Percentiles rank a stretch among this genome's conserved stretches.
Conservation (phyloP, 768 basidiomycete species). For the Symmetrospora coprosmae region DNA sequence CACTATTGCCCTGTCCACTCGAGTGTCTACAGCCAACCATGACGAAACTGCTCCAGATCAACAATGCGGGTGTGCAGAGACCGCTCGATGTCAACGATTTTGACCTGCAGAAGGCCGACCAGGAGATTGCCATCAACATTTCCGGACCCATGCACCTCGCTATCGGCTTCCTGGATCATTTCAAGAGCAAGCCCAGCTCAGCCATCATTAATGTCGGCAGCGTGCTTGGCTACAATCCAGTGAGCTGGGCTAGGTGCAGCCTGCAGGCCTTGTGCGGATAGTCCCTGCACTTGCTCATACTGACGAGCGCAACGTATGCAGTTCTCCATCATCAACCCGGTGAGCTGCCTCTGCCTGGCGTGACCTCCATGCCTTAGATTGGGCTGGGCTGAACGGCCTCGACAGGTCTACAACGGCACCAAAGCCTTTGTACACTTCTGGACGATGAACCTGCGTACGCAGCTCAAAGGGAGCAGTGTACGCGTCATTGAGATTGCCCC, state of each 20-base stretch:
- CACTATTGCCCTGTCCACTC: too few species aligned
- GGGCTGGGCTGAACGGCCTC: neutral
- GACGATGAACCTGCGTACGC: conserved; percentile 9
- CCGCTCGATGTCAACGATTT: conserved; percentile 3
- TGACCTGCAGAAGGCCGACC: conserved; percentile 8
- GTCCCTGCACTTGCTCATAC: neutral
- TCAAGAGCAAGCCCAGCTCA: conserved; percentile 13
- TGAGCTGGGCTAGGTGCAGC: neutral
- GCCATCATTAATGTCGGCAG: conserved; percentile 8
- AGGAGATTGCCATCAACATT: conserved; percentile 3
- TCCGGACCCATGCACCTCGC: conserved; percentile 2
- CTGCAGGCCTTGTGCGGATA: neutral
- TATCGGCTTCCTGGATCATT: neutral
- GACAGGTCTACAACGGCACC: conserved; percentile 5
- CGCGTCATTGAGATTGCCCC: conserved; percentile 7
- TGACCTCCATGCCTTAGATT: neutral
- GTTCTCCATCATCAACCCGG: conserved; percentile 14
- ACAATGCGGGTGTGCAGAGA: conserved; percentile 14
- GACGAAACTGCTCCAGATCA: conserved; percentile 1
- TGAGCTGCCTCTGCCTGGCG: neutral
- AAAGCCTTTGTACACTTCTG: conserved; percentile 11
- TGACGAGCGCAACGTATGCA: too few species aligned
- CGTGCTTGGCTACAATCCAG: conserved; percentile 9
- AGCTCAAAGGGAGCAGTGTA: conserved; percentile 7
- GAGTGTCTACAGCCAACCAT: too few species aligned